Base-by-base conservation (phyloP, 768 basidiomycete species). In the Plicaturopsis crispa region DNA sequence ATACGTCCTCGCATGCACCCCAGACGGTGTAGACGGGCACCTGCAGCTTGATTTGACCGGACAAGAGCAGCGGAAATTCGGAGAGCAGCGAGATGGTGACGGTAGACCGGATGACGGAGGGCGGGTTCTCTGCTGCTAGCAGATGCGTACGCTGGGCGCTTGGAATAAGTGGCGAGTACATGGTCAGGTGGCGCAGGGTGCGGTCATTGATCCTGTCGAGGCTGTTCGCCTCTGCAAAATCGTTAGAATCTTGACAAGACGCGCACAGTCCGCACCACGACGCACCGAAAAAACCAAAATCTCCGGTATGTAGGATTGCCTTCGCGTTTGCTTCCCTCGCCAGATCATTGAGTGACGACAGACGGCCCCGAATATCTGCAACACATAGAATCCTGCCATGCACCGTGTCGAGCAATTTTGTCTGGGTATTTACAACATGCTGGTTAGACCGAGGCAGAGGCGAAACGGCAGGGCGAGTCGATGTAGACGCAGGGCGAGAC, bases 211-310 rank as follows among this genome's bases (percentile, higher is more conserved):
- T 96, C 49, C 89, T 70, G 13, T 87, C 83, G 36, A 94, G 70
- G 57, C 87, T 90, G 46, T 69, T 68, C 20, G 76, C 67, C 60
- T 92, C 88, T 90, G 60, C 7, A 28, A 6, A 47, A 47, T 48
- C 48, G 48, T 52, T 35, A 52, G 43, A 41, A 40, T 30, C 8
- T 18, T 11, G 20, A 19, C 35, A 28, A 17, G 36, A 36, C 35
- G n/a, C n/a, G n/a, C 8, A 19, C 6, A 19, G 34, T 3, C 33
- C 22, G 28, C 22, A 26, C 17, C 40, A 11, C 47, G 18, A 59
- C 72, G 45, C 48, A 82, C 88, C 90, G 60, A 94, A 96, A 66
- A 99, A 96, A 42, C 96, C 96, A 78, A 98, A 98, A 67, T 99
- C 96, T 38, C 96, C 96, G 1, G 93, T 94, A 57, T 98, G 94